A percentile compares a stretch with the other conserved stretches of the same genome.
Conservation (phyloP, 1,139 yeast genomes). For the Diutina pseudorugosa region DNA sequence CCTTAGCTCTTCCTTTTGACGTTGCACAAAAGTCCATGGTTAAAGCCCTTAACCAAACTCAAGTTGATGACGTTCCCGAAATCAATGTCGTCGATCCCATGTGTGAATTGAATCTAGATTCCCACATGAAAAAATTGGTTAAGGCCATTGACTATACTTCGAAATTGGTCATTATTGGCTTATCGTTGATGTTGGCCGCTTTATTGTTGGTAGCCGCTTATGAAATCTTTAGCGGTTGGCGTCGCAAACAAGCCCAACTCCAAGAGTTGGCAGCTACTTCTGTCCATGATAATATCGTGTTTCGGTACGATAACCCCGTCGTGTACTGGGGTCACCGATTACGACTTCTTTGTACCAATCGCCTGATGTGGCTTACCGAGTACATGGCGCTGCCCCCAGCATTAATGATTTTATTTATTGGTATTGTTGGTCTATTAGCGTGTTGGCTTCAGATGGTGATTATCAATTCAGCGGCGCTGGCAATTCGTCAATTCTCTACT, state of each 20-base stretch:
- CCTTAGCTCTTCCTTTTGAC: background rate
- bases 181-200: background rate
- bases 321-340: background rate
- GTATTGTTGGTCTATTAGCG: background rate
- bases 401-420: background rate
- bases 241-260: background rate
- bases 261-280: background rate
- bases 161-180: background rate
- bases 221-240: background rate
- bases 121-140: background rate
- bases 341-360: background rate
- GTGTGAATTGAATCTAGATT: background rate
- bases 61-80: background rate
- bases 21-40: background rate
- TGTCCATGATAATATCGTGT: background rate
- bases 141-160: background rate
- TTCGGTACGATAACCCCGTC: background rate
- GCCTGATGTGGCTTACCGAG: background rate
- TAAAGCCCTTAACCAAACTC: background rate
- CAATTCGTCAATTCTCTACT: background rate
- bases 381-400: background rate
- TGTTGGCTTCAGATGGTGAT: background rate
- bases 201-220: background rate
- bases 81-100: background rate
- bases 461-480: background rate